Evolutionary conservation across 805 yeast species (phyloP).

Genomic region (Lachancea quebecensis): DNA sequence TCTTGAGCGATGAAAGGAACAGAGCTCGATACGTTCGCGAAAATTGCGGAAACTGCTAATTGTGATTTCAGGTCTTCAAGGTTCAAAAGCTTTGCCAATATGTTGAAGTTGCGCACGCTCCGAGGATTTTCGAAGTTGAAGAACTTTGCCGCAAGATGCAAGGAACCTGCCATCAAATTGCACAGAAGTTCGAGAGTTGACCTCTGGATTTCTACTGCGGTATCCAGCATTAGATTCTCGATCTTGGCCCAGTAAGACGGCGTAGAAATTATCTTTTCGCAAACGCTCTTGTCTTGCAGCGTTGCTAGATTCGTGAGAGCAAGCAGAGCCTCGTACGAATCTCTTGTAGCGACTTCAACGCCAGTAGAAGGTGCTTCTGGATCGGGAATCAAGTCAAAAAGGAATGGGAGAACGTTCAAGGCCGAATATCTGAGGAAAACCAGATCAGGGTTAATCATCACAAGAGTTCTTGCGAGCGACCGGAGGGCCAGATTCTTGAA

Average conservation of each 20-base stretch:
- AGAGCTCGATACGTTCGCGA: constrained; percentile 31
- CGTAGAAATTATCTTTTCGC: constrained; percentile 25
- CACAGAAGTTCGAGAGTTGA: constrained; percentile 59
- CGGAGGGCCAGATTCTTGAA: constrained; percentile 33
- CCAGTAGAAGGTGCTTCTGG: neutral
- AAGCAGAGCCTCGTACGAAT: constrained; percentile 47
- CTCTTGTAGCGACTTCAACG: constrained; percentile 20
- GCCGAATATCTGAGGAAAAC: constrained; percentile 39
- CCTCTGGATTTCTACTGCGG: constrained; percentile 44
- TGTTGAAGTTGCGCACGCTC: constrained; percentile 36
- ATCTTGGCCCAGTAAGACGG: constrained; percentile 41
- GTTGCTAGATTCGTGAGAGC: constrained; percentile 67
- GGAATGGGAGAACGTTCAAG: constrained; percentile 37
- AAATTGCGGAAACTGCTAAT: constrained; percentile 34
- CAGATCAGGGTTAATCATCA: constrained; percentile 40
- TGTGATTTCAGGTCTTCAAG: constrained; percentile 38
- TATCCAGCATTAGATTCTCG: constrained; percentile 38
- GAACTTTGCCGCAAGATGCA: constrained; percentile 42
- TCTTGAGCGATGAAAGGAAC: constrained; percentile 33
- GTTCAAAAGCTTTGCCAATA: constrained; percentile 36
- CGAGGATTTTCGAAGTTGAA: constrained; percentile 44
- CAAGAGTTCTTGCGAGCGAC: constrained; percentile 38
- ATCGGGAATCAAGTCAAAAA: constrained; percentile 36
- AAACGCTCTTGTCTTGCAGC: constrained; percentile 33
- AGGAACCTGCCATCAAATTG: constrained; percentile 43